Evolutionary conservation across 257 asterid species (phyloP).

Genomic region (Forsythia suspensa): DNA sequence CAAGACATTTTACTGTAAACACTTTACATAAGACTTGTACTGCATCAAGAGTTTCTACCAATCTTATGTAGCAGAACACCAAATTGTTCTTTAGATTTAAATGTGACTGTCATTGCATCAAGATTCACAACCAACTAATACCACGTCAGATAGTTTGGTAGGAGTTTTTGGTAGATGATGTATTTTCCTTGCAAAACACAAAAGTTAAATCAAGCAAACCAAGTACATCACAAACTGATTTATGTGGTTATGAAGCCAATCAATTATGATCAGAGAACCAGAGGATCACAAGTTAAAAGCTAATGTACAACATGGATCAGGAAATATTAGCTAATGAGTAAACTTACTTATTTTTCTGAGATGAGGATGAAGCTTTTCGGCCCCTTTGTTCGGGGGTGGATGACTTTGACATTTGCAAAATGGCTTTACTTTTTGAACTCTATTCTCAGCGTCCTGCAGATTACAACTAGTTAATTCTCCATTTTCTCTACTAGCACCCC

Average conservation of each 20-base stretch:
- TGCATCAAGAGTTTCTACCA: slow-evolving; percentile 12
- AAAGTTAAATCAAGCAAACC: neutral
- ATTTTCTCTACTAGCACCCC: slow-evolving; percentile 14
- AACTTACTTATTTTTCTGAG: slow-evolving; percentile 50
- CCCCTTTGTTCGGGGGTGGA: slow-evolving; percentile 40
- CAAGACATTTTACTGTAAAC: neutral
- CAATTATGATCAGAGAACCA: neutral
- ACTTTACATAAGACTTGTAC: neutral
- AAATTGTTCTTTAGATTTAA: slow-evolving; percentile 4
- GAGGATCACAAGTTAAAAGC: neutral
- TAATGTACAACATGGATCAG: neutral
- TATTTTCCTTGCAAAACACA: neutral
- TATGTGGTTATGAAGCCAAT: neutral
- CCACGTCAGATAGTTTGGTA: neutral
- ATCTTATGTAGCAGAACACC: neutral
- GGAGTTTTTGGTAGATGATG: slow-evolving; percentile 7
- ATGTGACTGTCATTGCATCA: neutral
- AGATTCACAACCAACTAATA: slow-evolving; percentile 2
- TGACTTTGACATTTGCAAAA: slow-evolving; percentile 66
- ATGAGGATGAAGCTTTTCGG: slow-evolving; percentile 41
- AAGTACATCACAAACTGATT: neutral
- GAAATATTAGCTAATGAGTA: slow-evolving; percentile 15
- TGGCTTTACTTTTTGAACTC: slow-evolving; percentile 31
- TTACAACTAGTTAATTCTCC: slow-evolving; percentile 24
- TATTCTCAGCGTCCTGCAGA: slow-evolving; percentile 43